phyloP scores from a whole-genome alignment of 176 grass and related monocot genomes.

The Dactylis glomerata region DNA sequence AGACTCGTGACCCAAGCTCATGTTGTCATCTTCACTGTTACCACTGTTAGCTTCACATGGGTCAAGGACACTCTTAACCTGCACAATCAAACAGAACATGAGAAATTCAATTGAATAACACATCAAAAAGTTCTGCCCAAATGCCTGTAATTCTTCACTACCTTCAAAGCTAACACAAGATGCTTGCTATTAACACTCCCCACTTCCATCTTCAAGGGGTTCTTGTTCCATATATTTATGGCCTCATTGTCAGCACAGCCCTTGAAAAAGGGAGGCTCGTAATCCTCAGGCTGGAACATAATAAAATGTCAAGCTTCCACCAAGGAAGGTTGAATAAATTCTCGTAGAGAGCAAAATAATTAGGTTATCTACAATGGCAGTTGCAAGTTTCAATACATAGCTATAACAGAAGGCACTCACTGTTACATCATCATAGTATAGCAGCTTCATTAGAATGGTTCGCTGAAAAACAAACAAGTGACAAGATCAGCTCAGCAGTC shows the following conservation, averaged over 20 bases:
- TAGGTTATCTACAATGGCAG: conserved; percentile 11
- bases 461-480: conserved; percentile 55
- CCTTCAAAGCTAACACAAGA: conserved; percentile 89
- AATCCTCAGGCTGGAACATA: conserved; percentile 81
- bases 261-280: conserved; percentile 96
- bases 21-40: conserved; percentile 60
- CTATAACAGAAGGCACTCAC: conserved; percentile 45
- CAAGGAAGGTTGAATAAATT: neutral
- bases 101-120: conserved; percentile 29
- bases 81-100: conserved; percentile 36
- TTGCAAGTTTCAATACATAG: conserved; percentile 8
- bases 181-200: conserved; percentile 99
- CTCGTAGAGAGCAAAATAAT: neutral
- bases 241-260: conserved; percentile 73
- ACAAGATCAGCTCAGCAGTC: conserved; percentile 23
- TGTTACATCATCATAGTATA: conserved; percentile 89
- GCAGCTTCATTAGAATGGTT: conserved; percentile 96
- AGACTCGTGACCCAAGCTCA: conserved; percentile 68
- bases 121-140: neutral
- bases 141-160: conserved; percentile 22
- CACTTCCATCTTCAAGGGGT: conserved; percentile 93
- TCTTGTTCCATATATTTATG: conserved; percentile 85
- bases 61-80: conserved; percentile 98
- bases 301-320: conserved; percentile 19
- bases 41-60: conserved; percentile 79